A percentile compares a stretch with the other conserved stretches of the same genome.
Conservation (phyloP, 108 stramenopile genomes). For the Licmophora abbreviata region DNA sequence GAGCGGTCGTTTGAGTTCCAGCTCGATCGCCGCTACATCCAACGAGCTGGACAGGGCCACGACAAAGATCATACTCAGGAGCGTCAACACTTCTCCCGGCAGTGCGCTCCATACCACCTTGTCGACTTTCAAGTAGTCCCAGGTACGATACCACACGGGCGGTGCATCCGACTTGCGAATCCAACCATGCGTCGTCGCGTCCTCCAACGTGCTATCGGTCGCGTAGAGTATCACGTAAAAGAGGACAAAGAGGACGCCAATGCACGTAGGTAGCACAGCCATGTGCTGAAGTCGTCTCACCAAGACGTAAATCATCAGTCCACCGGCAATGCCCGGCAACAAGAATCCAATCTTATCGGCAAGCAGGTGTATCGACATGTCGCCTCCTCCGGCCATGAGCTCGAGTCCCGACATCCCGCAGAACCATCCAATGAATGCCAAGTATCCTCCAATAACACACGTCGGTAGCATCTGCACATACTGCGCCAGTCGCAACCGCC, state of each 20-base stretch:
- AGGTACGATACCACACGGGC: slow-evolving; percentile 67
- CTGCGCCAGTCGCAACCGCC: slow-evolving; percentile 73
- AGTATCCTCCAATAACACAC: slow-evolving; percentile 93
- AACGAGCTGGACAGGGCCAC: slow-evolving; percentile 92
- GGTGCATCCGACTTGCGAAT: slow-evolving; percentile 49
- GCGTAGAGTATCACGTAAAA: slow-evolving; percentile 69
- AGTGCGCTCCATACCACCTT: slow-evolving; percentile 75
- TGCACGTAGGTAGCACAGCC: slow-evolving; percentile 75
- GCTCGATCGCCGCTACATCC: slow-evolving; percentile 96
- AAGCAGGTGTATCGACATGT: slow-evolving; percentile 31
- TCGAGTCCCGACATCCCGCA: slow-evolving; percentile 88
- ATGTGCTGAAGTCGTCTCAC: slow-evolving; percentile 70
- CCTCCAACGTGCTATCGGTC: slow-evolving; percentile 47
- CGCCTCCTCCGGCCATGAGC: slow-evolving; percentile 52
- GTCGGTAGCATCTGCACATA: slow-evolving; percentile 91
- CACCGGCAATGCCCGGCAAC: slow-evolving; percentile 79
- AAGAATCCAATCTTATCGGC: slow-evolving; percentile 39
- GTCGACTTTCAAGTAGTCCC: slow-evolving; percentile 73
- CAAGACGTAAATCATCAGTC: slow-evolving; percentile 57
- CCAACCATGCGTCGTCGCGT: slow-evolving; percentile 76
- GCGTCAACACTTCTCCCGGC: slow-evolving; percentile 49
- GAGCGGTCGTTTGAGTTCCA: slow-evolving; percentile 88
- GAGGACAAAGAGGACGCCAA: slow-evolving; percentile 49
- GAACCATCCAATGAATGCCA: slow-evolving; percentile 97
- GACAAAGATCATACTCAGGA: slow-evolving; percentile 88